phyloP scores from a whole-genome alignment of 768 basidiomycete species.

The Clitopilus hobsonii region DNA sequence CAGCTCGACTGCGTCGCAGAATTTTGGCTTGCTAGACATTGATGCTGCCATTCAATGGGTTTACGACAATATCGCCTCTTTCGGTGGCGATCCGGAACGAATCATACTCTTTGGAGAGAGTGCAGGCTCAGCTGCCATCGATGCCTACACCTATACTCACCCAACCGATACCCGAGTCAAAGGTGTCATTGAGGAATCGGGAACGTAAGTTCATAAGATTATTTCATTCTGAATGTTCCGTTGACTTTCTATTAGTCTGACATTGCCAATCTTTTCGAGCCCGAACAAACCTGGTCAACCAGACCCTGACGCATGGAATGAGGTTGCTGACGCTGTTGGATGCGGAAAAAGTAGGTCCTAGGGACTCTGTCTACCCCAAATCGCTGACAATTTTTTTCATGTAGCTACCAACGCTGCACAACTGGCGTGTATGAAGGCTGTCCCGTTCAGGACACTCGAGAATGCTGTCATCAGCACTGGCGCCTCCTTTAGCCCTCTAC shows the following conservation, averaged over 20 bases:
- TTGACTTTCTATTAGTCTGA: neutral
- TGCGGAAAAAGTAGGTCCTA: slow-evolving; percentile 23
- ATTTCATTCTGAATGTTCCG: neutral
- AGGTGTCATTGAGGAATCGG: slow-evolving; percentile 26
- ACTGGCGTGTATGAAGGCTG: slow-evolving; percentile 26
- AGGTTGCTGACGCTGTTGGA: slow-evolving; percentile 20
- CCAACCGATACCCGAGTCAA: slow-evolving; percentile 25
- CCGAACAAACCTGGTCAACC: slow-evolving; percentile 1
- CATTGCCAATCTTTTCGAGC: neutral
- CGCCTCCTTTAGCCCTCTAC: slow-evolving; percentile 20
- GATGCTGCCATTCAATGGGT: slow-evolving; percentile 37
- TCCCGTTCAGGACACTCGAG: slow-evolving; percentile 19
- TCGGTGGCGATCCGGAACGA: slow-evolving; percentile 32
- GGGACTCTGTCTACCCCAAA: no score
- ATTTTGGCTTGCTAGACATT: slow-evolving; percentile 29
- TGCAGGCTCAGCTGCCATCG: slow-evolving; percentile 23
- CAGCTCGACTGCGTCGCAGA: slow-evolving; percentile 17
- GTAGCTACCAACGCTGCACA: slow-evolving; percentile 18
- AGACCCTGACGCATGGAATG: slow-evolving; percentile 21
- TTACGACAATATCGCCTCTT: slow-evolving; percentile 35
- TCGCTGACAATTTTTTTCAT: slow-evolving; percentile 2
- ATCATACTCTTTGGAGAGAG: slow-evolving; percentile 28
- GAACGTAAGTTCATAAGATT: slow-evolving; percentile 16
- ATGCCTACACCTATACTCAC: slow-evolving; percentile 24
- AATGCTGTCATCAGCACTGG: slow-evolving; percentile 21